A percentile compares a stretch with the other conserved stretches of the same genome.
Evolutionary conservation across 1,284 basidiomycete species (phyloP).

Genomic region (Ustilago esculenta): DNA sequence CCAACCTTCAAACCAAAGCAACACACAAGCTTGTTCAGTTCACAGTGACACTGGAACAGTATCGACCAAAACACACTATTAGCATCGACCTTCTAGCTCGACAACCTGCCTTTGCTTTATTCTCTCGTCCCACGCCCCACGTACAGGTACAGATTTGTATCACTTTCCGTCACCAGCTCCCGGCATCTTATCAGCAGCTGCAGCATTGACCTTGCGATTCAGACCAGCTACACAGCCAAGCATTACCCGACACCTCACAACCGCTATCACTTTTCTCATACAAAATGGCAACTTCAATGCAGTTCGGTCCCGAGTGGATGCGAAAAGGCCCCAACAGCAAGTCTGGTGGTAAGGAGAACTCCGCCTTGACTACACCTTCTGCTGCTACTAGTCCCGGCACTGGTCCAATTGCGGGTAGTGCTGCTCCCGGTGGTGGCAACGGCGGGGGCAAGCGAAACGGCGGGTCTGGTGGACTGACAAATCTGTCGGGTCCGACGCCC

Average conservation of each 20-base stretch:
- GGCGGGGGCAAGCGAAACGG: slow-evolving; percentile 35
- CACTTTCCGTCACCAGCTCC: not conserved
- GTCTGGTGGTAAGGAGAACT: slow-evolving; percentile 31
- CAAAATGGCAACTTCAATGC: slow-evolving; percentile 61
- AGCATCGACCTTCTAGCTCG: not conserved
- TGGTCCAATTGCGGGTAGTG: slow-evolving; percentile 14
- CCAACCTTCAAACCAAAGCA: not conserved
- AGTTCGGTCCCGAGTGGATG: slow-evolving; percentile 66
- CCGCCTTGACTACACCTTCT: slow-evolving; percentile 14
- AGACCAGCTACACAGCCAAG: not conserved
- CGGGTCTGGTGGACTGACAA: slow-evolving; percentile 30
- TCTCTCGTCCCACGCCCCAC: no score
- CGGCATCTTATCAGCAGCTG: slow-evolving; percentile 7
- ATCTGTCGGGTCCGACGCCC: slow-evolving; percentile 34
- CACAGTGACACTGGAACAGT: not conserved
- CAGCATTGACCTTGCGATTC: slow-evolving; percentile 1
- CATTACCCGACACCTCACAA: no score
- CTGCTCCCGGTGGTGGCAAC: slow-evolving; percentile 10
- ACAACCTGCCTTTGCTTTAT: no score
- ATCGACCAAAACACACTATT: no score
- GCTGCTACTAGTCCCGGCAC: slow-evolving; percentile 32
- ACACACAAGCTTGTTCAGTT: not conserved
- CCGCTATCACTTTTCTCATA: no score
- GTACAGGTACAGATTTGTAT: not conserved
- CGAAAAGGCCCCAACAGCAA: slow-evolving; percentile 58